Percentiles rank a stretch among this genome's conserved stretches.
phyloP scores from a whole-genome alignment of 371 early-diverging fungal genomes.

The Apophysomyces elegans region DNA sequence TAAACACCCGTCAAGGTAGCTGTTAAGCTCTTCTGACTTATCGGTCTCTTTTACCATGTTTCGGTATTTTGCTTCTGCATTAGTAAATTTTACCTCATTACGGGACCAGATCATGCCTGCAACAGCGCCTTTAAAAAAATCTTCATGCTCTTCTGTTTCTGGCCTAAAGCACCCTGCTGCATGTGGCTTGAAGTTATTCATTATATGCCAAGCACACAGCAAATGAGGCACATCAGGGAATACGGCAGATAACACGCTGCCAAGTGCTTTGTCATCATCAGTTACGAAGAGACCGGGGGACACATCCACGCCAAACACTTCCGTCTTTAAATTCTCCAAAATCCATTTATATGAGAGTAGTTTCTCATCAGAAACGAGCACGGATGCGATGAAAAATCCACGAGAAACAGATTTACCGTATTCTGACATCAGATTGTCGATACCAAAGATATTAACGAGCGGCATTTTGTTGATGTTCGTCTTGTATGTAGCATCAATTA shows the following conservation, averaged over 20 bases:
- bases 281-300: slow-evolving; percentile 1
- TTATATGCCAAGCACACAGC: slow-evolving; percentile 13
- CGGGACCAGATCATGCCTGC: background rate
- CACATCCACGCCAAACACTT: background rate
- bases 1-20: background rate
- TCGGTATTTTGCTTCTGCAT: background rate
- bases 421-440: slow-evolving; percentile 39
- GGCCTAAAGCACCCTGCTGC: background rate
- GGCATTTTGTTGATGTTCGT: slow-evolving; percentile 57
- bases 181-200: background rate
- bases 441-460: slow-evolving; percentile 46
- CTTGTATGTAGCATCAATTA: slow-evolving; percentile 50
- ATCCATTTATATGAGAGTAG: slow-evolving; percentile 10
- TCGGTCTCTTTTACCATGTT: background rate
- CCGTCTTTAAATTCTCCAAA: background rate
- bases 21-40: slow-evolving; percentile 6
- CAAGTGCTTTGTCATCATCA: slow-evolving; percentile 11
- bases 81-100: background rate
- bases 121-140: background rate
- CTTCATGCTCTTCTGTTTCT: background rate
- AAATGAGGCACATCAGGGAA: slow-evolving; percentile 1
- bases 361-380: background rate
- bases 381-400: background rate
- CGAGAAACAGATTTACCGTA: background rate
- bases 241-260: background rate